phyloP scores from a whole-genome alignment of 768 basidiomycete genomes.

The Vararia minispora region DNA sequence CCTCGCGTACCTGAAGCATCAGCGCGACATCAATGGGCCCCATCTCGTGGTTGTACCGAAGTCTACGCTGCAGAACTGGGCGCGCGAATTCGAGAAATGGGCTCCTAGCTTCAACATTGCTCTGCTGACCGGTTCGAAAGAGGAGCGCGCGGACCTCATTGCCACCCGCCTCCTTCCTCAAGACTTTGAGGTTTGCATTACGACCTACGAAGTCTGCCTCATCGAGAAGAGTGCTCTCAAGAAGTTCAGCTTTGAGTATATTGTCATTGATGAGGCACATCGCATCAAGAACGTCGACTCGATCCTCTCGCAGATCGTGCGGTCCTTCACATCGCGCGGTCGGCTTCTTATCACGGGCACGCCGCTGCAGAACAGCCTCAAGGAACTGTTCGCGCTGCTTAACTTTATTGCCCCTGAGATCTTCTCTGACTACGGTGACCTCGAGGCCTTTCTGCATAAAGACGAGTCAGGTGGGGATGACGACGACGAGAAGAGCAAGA shows the following conservation, averaged over 20 bases:
- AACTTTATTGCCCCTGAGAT: constrained; percentile 98
- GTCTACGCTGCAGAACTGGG: constrained; percentile 96
- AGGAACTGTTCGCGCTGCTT: constrained; percentile 84
- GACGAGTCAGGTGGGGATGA: constrained; percentile 55
- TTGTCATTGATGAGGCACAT: constrained; percentile 97
- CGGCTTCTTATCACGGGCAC: constrained; percentile 94
- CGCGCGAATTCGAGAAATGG: constrained; percentile 87
- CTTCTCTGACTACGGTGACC: constrained; percentile 81
- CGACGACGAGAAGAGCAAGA: constrained; percentile 80
- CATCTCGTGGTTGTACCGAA: constrained; percentile 98
- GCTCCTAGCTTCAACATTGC: constrained; percentile 78
- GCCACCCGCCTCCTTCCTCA: constrained; percentile 67
- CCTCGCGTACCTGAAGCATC: constrained; percentile 87
- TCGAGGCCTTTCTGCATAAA: constrained; percentile 91
- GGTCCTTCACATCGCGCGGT: constrained; percentile 80
- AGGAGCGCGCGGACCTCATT: constrained; percentile 81
- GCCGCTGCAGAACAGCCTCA: constrained; percentile 92
- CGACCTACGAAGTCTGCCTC: constrained; percentile 94
- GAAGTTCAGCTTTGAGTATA: constrained; percentile 96
- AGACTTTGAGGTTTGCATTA: constrained; percentile 91
- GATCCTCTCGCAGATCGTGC: constrained; percentile 88
- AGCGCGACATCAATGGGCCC: constrained; percentile 63
- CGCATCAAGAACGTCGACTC: constrained; percentile 99
- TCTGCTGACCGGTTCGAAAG: constrained; percentile 76
- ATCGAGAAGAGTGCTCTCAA: constrained; percentile 89